Conservation (phyloP, 1,284 basidiomycete genomes). For the Ustilago vetiveriae region DNA sequence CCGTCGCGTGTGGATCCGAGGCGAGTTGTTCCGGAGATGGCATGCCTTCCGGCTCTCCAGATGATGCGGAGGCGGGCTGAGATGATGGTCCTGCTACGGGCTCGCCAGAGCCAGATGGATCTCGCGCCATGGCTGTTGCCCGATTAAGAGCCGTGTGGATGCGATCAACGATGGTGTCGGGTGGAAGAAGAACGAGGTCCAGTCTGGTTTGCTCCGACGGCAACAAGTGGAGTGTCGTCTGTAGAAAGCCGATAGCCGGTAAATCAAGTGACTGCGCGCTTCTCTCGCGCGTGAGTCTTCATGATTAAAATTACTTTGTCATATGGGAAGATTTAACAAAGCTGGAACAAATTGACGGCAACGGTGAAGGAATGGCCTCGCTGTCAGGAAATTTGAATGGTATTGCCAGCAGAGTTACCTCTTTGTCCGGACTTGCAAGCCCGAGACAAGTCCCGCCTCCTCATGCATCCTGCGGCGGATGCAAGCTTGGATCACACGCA, state of each 20-base stretch:
- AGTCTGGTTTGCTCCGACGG: not conserved
- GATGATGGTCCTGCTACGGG: constrained; percentile 31
- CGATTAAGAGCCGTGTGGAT: not conserved
- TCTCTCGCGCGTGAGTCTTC: constrained; percentile 15
- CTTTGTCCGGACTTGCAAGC: too few relatives aligned
- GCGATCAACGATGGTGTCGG: not conserved
- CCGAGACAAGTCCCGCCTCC: too few relatives aligned
- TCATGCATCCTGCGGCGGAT: too few relatives aligned
- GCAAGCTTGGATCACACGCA: too few relatives aligned
- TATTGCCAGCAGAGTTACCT: too few relatives aligned
- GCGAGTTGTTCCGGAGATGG: constrained; percentile 29
- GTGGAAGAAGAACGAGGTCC: too few relatives aligned
- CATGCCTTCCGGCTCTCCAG: constrained; percentile 6
- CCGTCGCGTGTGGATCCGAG: constrained; percentile 24
- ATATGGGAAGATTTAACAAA: too few relatives aligned
- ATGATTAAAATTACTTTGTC: not conserved
- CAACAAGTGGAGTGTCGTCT: constrained; percentile 20
- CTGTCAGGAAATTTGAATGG: too few relatives aligned
- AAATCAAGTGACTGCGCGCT: not conserved
- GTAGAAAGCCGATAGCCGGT: constrained; percentile 18
- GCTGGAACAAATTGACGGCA: too few relatives aligned
- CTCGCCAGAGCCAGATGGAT: constrained; percentile 2
- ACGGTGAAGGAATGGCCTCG: too few relatives aligned
- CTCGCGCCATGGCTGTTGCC: constrained; percentile 18
- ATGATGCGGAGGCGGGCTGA: not conserved